Percentiles rank a stretch among this genome's conserved stretches.
These are phyloP conservation scores for Diutina pseudorugosa DNA, from an alignment of 1,139 yeast species.

Conservation along the genomic window DNA sequence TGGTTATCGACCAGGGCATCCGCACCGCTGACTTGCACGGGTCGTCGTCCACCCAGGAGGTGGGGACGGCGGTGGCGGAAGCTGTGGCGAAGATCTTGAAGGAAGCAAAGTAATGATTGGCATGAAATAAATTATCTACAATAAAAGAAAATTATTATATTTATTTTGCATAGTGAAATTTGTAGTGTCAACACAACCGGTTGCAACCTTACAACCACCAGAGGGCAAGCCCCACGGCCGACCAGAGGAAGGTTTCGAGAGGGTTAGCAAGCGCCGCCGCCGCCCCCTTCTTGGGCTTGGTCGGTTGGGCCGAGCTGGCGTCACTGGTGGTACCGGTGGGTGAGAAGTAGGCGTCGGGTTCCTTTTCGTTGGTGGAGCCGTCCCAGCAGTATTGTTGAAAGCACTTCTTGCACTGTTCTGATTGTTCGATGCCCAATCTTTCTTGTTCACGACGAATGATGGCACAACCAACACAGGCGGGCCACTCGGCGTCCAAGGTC, in stretches of 20 bases:
- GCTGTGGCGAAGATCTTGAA: constrained; percentile 52
- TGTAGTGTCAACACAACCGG: too few relatives aligned
- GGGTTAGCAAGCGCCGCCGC: background rate
- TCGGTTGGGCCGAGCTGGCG: background rate
- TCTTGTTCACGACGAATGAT: constrained; percentile 74
- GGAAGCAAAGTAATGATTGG: constrained; percentile 5
- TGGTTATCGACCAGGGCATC: constrained; percentile 69
- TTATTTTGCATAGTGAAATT: too few relatives aligned
- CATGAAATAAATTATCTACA: too few relatives aligned
- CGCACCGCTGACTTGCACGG: constrained; percentile 93
- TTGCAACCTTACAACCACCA: background rate
- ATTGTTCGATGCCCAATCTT: constrained; percentile 47
- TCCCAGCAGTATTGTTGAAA: constrained; percentile 78
- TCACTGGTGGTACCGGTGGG: background rate
- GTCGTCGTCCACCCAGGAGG: constrained; percentile 64
- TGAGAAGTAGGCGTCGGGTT: background rate
- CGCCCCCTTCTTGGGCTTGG: background rate
- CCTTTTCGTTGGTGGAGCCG: constrained; percentile 23
- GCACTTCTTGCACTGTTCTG: constrained; percentile 65
- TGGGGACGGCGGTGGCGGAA: constrained; percentile 82
- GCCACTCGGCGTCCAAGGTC: constrained; percentile 64
- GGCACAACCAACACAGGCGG: constrained; percentile 82
- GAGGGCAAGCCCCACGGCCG: background rate
- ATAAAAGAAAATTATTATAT: too few relatives aligned
- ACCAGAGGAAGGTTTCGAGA: background rate